A percentile compares a stretch with the other conserved stretches of the same genome.
phyloP scores from a whole-genome alignment of 2,329 filamentous ascomycete species.

The Annulohypoxylon truncatum region DNA sequence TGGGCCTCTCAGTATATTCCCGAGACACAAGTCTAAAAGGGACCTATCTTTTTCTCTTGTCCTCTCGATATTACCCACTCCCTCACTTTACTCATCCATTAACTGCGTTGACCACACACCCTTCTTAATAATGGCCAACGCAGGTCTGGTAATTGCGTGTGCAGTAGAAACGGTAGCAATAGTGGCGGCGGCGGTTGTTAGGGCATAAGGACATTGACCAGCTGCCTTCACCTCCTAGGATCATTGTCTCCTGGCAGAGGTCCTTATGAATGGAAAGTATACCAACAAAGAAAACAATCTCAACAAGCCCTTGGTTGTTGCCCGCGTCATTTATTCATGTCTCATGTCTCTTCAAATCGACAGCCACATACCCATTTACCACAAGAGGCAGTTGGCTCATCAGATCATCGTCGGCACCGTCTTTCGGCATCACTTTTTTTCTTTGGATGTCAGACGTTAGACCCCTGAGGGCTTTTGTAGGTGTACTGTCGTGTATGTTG shows the following conservation, averaged over 20 bases:
- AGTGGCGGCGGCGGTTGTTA: slow-evolving; percentile 5
- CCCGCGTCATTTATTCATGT: slow-evolving; percentile 39
- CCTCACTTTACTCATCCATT: slow-evolving; percentile 4
- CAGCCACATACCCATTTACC: slow-evolving; percentile 29
- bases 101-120: slow-evolving; percentile 31
- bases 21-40: slow-evolving; percentile 52
- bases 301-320: slow-evolving; percentile 46
- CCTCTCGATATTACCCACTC: slow-evolving; percentile 15
- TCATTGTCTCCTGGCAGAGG: slow-evolving; percentile 37
- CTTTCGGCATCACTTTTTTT: not conserved
- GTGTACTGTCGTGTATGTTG: slow-evolving; percentile 37
- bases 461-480: slow-evolving; percentile 20
- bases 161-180: slow-evolving; percentile 22
- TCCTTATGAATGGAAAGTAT: slow-evolving; percentile 35
- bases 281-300: slow-evolving; percentile 44
- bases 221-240: slow-evolving; percentile 19
- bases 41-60: slow-evolving; percentile 18
- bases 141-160: slow-evolving; percentile 29
- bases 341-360: slow-evolving; percentile 38
- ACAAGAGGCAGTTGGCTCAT: slow-evolving; percentile 28
- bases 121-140: slow-evolving; percentile 30
- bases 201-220: slow-evolving; percentile 40
- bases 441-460: slow-evolving; percentile 18
- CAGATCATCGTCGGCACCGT: slow-evolving; percentile 19
- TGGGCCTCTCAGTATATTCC: slow-evolving; percentile 54